These are phyloP conservation scores for Aspergillus versicolor DNA, from an alignment of 2,329 filamentous ascomycete species.

Conservation along the genomic window DNA sequence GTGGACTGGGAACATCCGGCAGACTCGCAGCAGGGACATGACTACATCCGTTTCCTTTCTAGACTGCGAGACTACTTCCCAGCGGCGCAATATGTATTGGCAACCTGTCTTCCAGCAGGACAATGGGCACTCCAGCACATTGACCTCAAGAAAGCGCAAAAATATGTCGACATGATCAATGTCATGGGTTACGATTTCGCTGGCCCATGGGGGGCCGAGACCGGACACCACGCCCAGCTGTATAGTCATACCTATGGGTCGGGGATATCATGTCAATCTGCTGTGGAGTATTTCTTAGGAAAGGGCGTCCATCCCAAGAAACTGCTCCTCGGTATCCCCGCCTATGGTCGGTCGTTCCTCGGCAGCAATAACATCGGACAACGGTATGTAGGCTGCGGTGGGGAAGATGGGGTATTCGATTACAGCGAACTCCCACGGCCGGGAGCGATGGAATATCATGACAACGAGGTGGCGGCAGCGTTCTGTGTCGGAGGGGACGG, in stretches of 20 bases:
- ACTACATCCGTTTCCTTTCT: conserved; percentile 69
- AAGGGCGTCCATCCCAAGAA: conserved; percentile 69
- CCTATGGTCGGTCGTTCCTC: conserved; percentile 73
- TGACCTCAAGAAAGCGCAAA: conserved; percentile 61
- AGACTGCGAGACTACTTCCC: conserved; percentile 67
- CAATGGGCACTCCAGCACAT: conserved; percentile 67
- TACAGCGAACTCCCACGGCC: conserved; percentile 67
- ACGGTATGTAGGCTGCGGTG: conserved; percentile 51
- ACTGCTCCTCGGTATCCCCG: conserved; percentile 72
- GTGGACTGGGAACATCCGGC: conserved; percentile 80
- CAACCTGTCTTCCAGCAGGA: conserved; percentile 69
- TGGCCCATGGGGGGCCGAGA: conserved; percentile 65
- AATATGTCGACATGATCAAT: conserved; percentile 73
- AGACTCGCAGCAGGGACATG: conserved; percentile 62
- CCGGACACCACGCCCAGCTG: conserved; percentile 75
- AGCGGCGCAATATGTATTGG: conserved; percentile 66
- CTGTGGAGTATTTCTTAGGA: conserved; percentile 64
- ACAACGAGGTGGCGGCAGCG: conserved; percentile 67
- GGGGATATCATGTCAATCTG: conserved; percentile 61
- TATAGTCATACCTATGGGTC: conserved; percentile 52
- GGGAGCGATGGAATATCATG: conserved; percentile 64
- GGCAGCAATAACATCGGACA: conserved; percentile 65
- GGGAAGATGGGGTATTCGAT: conserved; percentile 70
- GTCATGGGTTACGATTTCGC: conserved; percentile 79
- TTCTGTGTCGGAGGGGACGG: conserved; percentile 69